Percentiles rank a stretch among this genome's conserved stretches.
These are phyloP conservation scores for Dioscorea dumetorum DNA, from an alignment of 106 monocot species.

Conservation along the genomic window DNA sequence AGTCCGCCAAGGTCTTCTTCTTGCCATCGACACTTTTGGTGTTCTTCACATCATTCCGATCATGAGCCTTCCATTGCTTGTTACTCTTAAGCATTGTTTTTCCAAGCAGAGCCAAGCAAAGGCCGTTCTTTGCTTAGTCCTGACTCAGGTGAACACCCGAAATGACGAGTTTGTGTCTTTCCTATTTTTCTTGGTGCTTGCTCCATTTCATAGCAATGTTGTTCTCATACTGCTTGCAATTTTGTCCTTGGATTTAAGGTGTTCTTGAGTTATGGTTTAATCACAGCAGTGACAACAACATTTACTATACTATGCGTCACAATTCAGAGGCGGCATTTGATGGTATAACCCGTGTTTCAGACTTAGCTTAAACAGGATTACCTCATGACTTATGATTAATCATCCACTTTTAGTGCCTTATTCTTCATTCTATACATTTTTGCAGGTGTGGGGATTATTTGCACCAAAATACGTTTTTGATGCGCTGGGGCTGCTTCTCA, in stretches of 20 bases:
- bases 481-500: constrained; percentile 50
- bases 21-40: constrained; percentile 90
- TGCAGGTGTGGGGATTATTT: constrained; percentile 85
- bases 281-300: constrained; percentile 63
- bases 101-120: constrained; percentile 7
- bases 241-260: constrained; percentile 24
- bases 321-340: constrained; percentile 87
- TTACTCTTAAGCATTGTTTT: constrained; percentile 10
- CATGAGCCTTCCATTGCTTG: constrained; percentile 71
- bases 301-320: constrained; percentile 70
- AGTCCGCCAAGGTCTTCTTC: constrained; percentile 70
- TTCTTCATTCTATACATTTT: not conserved
- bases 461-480: constrained; percentile 83
- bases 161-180: not conserved
- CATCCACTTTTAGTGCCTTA: not conserved
- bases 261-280: constrained; percentile 69
- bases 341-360: constrained; percentile 36
- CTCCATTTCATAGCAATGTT: not conserved
- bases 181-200: not conserved
- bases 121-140: constrained; percentile 12
- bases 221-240: not conserved
- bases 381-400: not conserved
- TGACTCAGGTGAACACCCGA: constrained; percentile 30
- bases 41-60: constrained; percentile 81
- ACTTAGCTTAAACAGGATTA: not conserved